phyloP scores from a whole-genome alignment of 805 yeast genomes.

The Ascoidea tarda region DNA sequence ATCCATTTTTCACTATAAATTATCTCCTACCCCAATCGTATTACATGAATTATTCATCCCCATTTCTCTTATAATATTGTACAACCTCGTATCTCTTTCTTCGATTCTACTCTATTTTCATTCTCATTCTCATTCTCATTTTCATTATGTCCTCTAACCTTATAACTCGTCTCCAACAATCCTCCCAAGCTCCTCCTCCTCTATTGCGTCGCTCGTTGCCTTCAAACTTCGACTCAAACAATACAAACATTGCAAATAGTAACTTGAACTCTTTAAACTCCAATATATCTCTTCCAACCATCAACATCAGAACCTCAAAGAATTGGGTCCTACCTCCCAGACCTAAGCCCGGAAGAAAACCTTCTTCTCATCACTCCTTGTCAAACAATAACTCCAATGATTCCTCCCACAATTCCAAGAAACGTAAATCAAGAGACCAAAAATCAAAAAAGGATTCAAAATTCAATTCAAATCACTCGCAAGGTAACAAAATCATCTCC shows the following conservation, averaged over 20 bases:
- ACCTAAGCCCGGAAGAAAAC: conserved; percentile 34
- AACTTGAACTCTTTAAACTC: background rate
- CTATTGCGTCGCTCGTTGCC: background rate
- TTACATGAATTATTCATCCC: no score
- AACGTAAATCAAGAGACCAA: background rate
- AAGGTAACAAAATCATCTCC: no score
- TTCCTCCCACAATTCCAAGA: background rate
- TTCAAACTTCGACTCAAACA: background rate
- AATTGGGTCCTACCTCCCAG: conserved; percentile 36
- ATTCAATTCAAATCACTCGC: background rate
- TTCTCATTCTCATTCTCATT: no score
- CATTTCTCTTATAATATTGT: no score
- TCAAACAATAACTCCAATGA: background rate
- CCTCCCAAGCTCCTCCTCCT: background rate
- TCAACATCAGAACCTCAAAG: conserved; percentile 27
- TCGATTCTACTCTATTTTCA: no score
- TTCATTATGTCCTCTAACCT: background rate
- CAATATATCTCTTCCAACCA: conserved; percentile 3
- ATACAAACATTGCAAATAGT: background rate
- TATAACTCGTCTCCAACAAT: background rate
- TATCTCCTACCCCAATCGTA: no score
- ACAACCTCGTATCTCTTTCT: no score
- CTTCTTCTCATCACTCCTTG: conserved; percentile 8
- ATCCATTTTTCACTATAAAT: no score
- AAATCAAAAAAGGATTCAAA: background rate